These are phyloP conservation scores for Hymenoscyphus scutula DNA, from an alignment of 2,329 filamentous ascomycete species.

Conservation along the genomic window DNA sequence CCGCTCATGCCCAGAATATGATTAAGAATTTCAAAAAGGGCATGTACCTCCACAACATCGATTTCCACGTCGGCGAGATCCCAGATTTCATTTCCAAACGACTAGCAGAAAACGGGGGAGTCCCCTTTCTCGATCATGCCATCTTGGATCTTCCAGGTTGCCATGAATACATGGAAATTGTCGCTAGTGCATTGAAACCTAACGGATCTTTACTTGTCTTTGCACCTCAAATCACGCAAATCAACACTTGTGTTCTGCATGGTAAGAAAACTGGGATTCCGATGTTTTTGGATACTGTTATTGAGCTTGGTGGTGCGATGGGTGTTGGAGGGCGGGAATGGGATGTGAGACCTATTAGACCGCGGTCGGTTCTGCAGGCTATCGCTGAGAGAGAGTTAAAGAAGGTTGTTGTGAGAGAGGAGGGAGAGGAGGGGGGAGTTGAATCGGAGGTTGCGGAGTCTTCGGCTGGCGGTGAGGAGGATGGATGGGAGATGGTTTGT, in stretches of 20 bases:
- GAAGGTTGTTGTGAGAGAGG: not conserved
- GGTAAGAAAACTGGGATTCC: constrained; percentile 55
- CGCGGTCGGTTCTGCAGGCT: constrained; percentile 30
- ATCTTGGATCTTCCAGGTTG: constrained; percentile 72
- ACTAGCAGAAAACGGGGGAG: constrained; percentile 39
- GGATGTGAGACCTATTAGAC: constrained; percentile 55
- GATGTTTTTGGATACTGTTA: constrained; percentile 53
- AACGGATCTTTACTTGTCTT: constrained; percentile 69
- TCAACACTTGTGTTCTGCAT: constrained; percentile 59
- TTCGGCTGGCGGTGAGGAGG: constrained; percentile 12
- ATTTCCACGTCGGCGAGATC: constrained; percentile 71
- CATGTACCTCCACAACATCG: constrained; percentile 66
- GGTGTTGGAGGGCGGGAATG: constrained; percentile 56
- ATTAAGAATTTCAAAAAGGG: constrained; percentile 67
- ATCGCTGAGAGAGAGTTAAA: constrained; percentile 12
- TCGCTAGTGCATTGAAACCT: constrained; percentile 57
- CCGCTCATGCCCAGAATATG: constrained; percentile 60
- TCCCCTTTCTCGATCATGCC: constrained; percentile 68
- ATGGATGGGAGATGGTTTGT: constrained; percentile 47
- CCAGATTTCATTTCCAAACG: constrained; percentile 60
- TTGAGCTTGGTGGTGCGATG: constrained; percentile 56
- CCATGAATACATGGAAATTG: constrained; percentile 47
- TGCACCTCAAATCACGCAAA: constrained; percentile 75
- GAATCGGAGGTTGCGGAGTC: not conserved
- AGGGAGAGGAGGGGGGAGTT: constrained; percentile 1